phyloP scores from a whole-genome alignment of 257 asterid species.

The Anisodus acutangulus region DNA sequence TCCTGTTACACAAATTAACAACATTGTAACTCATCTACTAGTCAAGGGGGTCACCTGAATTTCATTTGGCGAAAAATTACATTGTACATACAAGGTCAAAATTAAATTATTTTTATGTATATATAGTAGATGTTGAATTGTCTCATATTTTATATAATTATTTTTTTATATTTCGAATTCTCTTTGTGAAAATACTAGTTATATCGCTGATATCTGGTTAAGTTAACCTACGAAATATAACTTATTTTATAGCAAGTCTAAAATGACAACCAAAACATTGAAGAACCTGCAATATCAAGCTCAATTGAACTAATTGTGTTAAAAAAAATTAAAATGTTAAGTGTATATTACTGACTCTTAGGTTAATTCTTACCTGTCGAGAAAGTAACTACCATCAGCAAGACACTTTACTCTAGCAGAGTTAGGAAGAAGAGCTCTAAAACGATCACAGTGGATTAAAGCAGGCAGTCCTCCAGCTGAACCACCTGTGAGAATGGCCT shows the following conservation, averaged over 20 bases:
- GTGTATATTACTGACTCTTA: background rate
- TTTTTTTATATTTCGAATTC: background rate
- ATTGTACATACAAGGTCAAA: too few relatives aligned
- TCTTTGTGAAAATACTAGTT: too few relatives aligned
- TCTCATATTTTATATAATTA: background rate
- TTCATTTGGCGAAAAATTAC: too few relatives aligned
- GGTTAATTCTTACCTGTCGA: conserved; percentile 26
- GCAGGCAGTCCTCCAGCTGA: conserved; percentile 70
- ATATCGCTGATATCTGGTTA: too few relatives aligned
- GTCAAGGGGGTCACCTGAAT: too few relatives aligned
- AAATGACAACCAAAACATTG: background rate
- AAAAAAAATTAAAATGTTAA: background rate
- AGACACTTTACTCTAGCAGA: conserved; percentile 34
- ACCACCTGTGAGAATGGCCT: conserved; percentile 67
- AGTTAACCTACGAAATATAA: too few relatives aligned
- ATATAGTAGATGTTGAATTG: background rate
- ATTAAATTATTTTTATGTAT: background rate
- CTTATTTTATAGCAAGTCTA: too few relatives aligned
- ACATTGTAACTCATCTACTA: background rate
- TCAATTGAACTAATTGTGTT: background rate
- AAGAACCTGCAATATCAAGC: background rate
- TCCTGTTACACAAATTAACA: conserved; percentile 1
- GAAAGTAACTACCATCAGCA: conserved; percentile 31
- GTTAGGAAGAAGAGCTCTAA: conserved; percentile 14
- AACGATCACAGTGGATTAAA: conserved; percentile 61